Conservation (phyloP, 345 rosid species). For the Lepidium africanum region DNA sequence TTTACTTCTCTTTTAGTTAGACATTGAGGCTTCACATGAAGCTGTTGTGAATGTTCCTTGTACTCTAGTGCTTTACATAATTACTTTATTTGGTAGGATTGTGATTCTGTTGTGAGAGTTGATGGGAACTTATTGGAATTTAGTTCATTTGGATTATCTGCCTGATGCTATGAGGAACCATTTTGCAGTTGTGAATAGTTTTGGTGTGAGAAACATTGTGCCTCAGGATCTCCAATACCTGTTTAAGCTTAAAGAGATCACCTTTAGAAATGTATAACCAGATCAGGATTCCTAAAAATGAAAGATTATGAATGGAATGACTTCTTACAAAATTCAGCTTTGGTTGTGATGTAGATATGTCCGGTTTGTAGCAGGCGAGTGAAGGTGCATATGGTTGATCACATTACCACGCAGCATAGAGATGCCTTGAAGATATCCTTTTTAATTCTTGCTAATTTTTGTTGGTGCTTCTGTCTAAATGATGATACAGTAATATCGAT, state of each 20-base stretch:
- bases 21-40: slow-evolving; percentile 1
- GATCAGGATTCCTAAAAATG: not conserved
- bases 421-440: slow-evolving; percentile 25
- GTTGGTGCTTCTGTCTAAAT: not conserved
- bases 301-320: not conserved
- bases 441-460: not conserved
- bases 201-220: not conserved
- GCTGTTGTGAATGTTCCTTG: not conserved
- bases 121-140: not conserved
- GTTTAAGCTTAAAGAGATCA: not conserved
- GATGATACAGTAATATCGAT: slow-evolving; percentile 9
- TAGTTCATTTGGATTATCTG: not conserved
- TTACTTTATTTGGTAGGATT: slow-evolving; percentile 1
- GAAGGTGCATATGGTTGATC: slow-evolving; percentile 30
- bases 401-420: slow-evolving; percentile 21
- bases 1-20: not conserved
- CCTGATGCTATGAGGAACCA: not conserved
- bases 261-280: not conserved
- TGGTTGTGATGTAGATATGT: slow-evolving; percentile 25
- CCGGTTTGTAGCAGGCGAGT: slow-evolving; percentile 28
- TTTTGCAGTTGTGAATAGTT: not conserved
- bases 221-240: not conserved
- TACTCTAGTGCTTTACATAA: not conserved
- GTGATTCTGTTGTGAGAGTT: not conserved
- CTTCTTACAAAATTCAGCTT: not conserved